Base-by-base conservation (phyloP, 2,329 filamentous ascomycete species). In the Curvularia verruculosa region DNA sequence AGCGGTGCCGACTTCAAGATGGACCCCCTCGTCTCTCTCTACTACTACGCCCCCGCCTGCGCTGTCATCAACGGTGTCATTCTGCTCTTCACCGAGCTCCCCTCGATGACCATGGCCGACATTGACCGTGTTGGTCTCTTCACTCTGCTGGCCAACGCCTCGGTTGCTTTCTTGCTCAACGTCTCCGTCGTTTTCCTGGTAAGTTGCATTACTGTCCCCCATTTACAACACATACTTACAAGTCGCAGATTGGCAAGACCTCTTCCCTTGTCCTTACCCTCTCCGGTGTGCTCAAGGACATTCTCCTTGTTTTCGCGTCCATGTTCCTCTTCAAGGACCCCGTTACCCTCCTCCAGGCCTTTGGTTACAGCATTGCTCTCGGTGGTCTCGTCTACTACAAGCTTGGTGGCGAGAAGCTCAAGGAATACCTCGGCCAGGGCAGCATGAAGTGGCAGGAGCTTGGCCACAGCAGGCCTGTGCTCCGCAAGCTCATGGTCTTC, bases 1-100 rank as follows among this genome's bases (percentile, higher is more conserved):
- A 92, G 88, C 81, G 90, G 88, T 40, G 84, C 88, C 49, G 90
- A 94, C 79, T 94, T 89, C 85, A 94, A 94, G 85, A 95, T 95
- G 91, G 91, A 95, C 76, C 91, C 91, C 18, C 82, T 95, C 21
- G 91, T 95, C 53, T 95, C 91, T 28, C 85, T 95, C 12, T 95
- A 95, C 85, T 95, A 95, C 83, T 95, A 93, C 69, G 91, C 91
- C 2, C 91, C 91, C 15, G 87, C 92, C 54, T 95, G 91, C 78
- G 91, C 91, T 46, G 79, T 85, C 74, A 92, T 95, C 87, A 95
- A 95, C 81, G 85, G 88, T 66, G 73, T 86, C 12, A 85, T 92
- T 46, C 89, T 89, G 53, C 80, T 94, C 29, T 79, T 91, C 72
- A 87, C 88, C 80, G 91, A 95, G 77, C 76, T 92, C 2, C 89